Base-by-base conservation (phyloP, 116 monocot genomes). In the Thalassia testudinum region DNA sequence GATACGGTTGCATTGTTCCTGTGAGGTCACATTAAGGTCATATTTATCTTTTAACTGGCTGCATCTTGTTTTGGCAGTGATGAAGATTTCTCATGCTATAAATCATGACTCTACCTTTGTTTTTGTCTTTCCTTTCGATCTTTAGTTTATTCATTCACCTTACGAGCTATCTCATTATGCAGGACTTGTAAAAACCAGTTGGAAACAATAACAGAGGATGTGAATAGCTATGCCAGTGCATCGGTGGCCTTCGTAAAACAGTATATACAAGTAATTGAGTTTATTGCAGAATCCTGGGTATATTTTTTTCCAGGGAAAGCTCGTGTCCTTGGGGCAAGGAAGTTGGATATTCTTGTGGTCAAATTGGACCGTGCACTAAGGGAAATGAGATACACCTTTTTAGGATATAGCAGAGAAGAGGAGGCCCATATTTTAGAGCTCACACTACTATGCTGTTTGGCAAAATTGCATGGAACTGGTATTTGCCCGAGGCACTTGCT, bases 161-260 rank as follows among this genome's bases (percentile, higher is more conserved):
- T 47, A n/a, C 11, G 23, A 42, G 38, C n/a, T 24, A 40, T 7
- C 12, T 37, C 40, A 37, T 19, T 45, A 24, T 83, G 56, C 65
- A 93, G 93, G 62, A 24, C 66, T 58, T 87, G 80, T 62, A 60
- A 53, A 24, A 71, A 78, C 65, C 83, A 87, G 47, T 51, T 93
- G 34, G 69, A 78, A 62, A 58, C 78, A 64, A 62, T 93, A 52
- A 29, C 56, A 18, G 68, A 37, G 62, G 50, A 66, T 62, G 55
- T 50, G 14, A 52, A 50, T 66, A 62, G 57, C 45, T 52, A 37
- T 59, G 43, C 21, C 44, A 37, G 44, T 55, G 65, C 71, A 43
- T 56, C 45, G 28, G 34, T 80, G 61, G 62, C 66, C 43, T 93
- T 87, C 66, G 47, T 62, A 49, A 65, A 25, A 40, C 37, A 69